Base-by-base conservation (phyloP, 2,329 filamentous ascomycete species). In the Cladophialophora yegresii region DNA sequence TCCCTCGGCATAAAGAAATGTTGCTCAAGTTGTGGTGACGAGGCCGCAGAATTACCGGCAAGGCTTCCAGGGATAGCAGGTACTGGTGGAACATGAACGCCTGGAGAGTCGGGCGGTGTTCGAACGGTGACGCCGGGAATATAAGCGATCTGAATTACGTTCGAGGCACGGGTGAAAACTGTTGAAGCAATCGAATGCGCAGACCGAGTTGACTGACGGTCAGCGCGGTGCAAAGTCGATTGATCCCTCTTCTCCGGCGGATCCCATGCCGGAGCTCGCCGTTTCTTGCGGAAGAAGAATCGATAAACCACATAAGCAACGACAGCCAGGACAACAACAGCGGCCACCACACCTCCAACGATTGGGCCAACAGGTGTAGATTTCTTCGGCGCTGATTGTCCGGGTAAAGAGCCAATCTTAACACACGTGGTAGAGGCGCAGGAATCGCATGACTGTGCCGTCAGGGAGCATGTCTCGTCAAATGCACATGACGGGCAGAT, bases 101-200 rank as follows among this genome's bases (percentile, higher is more conserved):
- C 87, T 2, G 91, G 91, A 0, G 92, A 93, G n/a, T 89, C 88
- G 4, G 91, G 90, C 7, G 89, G 88, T 12, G 93, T 92, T 70
- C 93, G 87, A 79, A 97, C 97, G 66, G 92, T 97, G 72, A 98
- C 93, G 65, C 95, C 95, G 13, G 95, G 95, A 70, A 99, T 98
- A 77, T 98, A 99, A 62, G 95, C 95, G 78, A 99, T 99, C 79
- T 98, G 95, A 73, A 99, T 99, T 75, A 99, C 93, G 81, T 99
- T 99, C 73, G 95, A 98, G 55, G 95, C 95, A 67, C 95, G 88
- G 20, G 95, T 98, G 66, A 97, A 85, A 64, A 98, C 92, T 28
- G 93, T 98, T 9, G 93, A 97, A 16, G 95, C 95, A 74, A 99
- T 92, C 12, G 93, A 98, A 73, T 89, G 85, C 61, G 67, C 89